Evolutionary conservation across 108 stramenopile species (phyloP).

Genomic region (Cyclotella cryptica): DNA sequence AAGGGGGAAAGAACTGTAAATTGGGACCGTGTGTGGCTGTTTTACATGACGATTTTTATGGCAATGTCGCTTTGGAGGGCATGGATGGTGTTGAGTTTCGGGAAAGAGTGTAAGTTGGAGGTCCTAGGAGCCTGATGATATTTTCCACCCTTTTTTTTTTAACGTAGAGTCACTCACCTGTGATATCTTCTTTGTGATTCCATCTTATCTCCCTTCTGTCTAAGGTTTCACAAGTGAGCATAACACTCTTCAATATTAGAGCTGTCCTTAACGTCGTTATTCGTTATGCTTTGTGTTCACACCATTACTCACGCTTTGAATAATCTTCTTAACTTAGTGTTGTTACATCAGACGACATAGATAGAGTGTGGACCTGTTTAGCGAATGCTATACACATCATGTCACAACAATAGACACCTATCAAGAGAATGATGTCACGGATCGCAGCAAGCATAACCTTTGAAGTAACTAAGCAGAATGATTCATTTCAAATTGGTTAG

Average conservation of each 20-base stretch:
- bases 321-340: slow-evolving; percentile 27
- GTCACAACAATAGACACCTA: slow-evolving; percentile 60
- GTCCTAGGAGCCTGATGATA: not conserved
- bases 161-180: not conserved
- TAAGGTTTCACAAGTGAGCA: slow-evolving; percentile 38
- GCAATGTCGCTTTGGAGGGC: slow-evolving; percentile 77
- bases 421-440: not conserved
- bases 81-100: slow-evolving; percentile 72
- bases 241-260: not conserved
- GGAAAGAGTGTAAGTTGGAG: slow-evolving; percentile 52
- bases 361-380: slow-evolving; percentile 74
- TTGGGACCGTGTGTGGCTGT: slow-evolving; percentile 80
- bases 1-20: slow-evolving; percentile 74
- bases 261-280: no score
- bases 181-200: not conserved
- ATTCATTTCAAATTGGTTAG: no score
- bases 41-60: slow-evolving; percentile 82
- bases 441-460: no score
- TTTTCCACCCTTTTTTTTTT: not conserved
- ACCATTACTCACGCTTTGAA: no score
- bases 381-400: slow-evolving; percentile 66
- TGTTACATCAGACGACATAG: slow-evolving; percentile 65
- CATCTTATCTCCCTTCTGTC: not conserved
- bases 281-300: not conserved
- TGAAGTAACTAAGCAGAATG: no score